phyloP scores from a whole-genome alignment of 106 monocot species.

The Dioscorea zingiberensis region DNA sequence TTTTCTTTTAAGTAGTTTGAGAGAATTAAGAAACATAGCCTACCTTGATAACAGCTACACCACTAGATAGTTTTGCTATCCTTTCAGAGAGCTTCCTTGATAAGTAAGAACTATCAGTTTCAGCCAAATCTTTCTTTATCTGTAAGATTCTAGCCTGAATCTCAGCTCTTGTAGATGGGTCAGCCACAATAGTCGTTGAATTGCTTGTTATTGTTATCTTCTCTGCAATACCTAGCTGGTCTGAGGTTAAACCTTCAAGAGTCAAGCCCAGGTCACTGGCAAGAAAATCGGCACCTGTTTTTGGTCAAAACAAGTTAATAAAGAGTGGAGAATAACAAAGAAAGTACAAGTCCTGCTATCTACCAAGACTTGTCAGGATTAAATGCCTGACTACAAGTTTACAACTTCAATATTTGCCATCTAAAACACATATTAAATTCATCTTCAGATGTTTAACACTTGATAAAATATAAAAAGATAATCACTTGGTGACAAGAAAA shows the following conservation, averaged over 20 bases:
- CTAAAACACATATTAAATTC: no score
- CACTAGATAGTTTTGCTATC: constrained; percentile 87
- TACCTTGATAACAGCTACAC: constrained; percentile 94
- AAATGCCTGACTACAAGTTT: no score
- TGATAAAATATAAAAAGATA: no score
- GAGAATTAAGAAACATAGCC: neutral
- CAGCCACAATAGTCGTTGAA: constrained; percentile 88
- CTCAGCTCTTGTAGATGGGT: constrained; percentile 72
- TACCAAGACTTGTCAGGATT: neutral
- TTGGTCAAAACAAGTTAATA: neutral
- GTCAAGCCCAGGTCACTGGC: constrained; percentile 77
- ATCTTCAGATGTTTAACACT: no score
- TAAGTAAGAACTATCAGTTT: constrained; percentile 51
- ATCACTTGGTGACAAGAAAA: no score
- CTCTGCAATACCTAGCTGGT: constrained; percentile 85
- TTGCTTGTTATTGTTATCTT: constrained; percentile 79
- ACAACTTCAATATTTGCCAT: no score
- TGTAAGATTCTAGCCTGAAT: constrained; percentile 93
- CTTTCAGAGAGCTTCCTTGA: constrained; percentile 80
- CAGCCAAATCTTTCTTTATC: constrained; percentile 85
- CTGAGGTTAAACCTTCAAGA: constrained; percentile 68
- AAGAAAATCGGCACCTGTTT: constrained; percentile 95
- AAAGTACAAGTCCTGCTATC: no score
- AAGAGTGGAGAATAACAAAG: no score
- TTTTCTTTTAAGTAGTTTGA: no score